A percentile compares a stretch with the other conserved stretches of the same genome.
Evolutionary conservation across 2,329 filamentous ascomycete species (phyloP).

Genomic region (Lizonia empirigonia): DNA sequence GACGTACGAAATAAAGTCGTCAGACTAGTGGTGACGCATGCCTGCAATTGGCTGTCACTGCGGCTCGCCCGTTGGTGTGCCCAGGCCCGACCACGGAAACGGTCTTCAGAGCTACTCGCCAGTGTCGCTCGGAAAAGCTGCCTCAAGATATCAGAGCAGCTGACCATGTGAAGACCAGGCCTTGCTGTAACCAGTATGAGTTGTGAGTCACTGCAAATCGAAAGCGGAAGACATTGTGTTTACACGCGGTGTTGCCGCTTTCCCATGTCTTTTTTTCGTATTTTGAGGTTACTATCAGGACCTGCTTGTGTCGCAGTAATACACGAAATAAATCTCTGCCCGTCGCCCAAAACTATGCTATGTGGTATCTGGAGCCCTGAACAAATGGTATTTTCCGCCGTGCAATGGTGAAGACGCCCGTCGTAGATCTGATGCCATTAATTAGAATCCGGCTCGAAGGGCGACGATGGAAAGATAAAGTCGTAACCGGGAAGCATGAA

Average conservation of each 20-base stretch:
- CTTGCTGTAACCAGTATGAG: too few species aligned
- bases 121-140: too few species aligned
- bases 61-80: too few species aligned
- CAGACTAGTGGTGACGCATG: not conserved
- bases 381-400: constrained; percentile 34
- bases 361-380: constrained; percentile 33
- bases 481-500: constrained; percentile 34
- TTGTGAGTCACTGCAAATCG: constrained; percentile 1
- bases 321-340: constrained; percentile 27
- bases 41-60: constrained; percentile 16
- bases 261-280: constrained; percentile 30
- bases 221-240: constrained; percentile 1
- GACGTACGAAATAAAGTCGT: constrained; percentile 18
- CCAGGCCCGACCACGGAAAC: constrained; percentile 13
- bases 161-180: too few species aligned
- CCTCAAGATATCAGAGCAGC: too few species aligned
- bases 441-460: constrained; percentile 45
- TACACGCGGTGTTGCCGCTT: constrained; percentile 29
- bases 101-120: too few species aligned
- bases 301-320: constrained; percentile 32
- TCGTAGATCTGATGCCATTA: constrained; percentile 47
- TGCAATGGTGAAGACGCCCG: constrained; percentile 32
- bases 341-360: constrained; percentile 29
- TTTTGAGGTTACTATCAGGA: constrained; percentile 32
- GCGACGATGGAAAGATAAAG: constrained; percentile 34